Evolutionary conservation across 495 filamentous ascomycete genomes (phyloP).

Genomic region (Xylaria nigripes): DNA sequence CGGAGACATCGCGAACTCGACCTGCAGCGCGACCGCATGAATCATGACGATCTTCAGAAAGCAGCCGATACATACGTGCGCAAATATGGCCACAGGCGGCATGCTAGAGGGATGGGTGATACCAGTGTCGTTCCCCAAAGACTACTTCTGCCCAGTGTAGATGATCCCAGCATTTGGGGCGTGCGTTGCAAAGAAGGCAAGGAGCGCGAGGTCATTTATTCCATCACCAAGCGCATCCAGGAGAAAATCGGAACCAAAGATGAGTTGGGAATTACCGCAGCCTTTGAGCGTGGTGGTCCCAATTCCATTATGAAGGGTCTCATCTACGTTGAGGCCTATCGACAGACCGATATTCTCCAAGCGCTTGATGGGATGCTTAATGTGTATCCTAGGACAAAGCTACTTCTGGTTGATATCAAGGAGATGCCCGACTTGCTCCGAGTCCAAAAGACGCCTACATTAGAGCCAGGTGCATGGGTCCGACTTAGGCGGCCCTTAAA

Average conservation of each 20-base stretch:
- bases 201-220: slow-evolving; percentile 80
- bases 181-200: slow-evolving; percentile 90
- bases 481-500: slow-evolving; percentile 72
- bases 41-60: slow-evolving; percentile 85
- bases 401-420: slow-evolving; percentile 84
- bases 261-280: slow-evolving; percentile 70
- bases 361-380: slow-evolving; percentile 76
- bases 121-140: slow-evolving; percentile 73
- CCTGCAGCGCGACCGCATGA: slow-evolving; percentile 74
- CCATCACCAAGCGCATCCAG: slow-evolving; percentile 78
- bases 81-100: slow-evolving; percentile 59
- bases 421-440: slow-evolving; percentile 96
- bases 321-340: slow-evolving; percentile 86
- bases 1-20: slow-evolving; percentile 91
- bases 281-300: slow-evolving; percentile 77
- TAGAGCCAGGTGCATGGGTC: slow-evolving; percentile 85
- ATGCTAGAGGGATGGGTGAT: slow-evolving; percentile 41
- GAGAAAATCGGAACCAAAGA: slow-evolving; percentile 66
- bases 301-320: slow-evolving; percentile 74
- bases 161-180: slow-evolving; percentile 95
- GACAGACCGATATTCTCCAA: slow-evolving; percentile 74
- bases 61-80: slow-evolving; percentile 78
- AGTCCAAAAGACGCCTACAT: slow-evolving; percentile 73
- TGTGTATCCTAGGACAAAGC: slow-evolving; percentile 74
- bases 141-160: slow-evolving; percentile 82